Evolutionary conservation across 2,329 filamentous ascomycete species (phyloP).

Genomic region (Talaromyces amestolkiae): DNA sequence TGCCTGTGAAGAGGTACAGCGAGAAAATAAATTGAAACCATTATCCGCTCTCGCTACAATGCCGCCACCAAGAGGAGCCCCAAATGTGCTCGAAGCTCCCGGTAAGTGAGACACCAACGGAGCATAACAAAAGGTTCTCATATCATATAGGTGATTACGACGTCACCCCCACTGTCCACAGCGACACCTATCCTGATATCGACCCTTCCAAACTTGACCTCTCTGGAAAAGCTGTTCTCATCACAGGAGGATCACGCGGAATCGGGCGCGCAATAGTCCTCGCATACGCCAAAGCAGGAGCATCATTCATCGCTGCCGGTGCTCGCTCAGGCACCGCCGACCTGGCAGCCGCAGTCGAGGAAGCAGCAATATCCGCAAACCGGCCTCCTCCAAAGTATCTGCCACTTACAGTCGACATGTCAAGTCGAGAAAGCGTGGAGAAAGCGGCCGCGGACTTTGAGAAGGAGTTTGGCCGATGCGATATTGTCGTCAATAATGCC

Average conservation of each 20-base stretch:
- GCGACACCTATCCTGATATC: constrained; percentile 36
- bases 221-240: constrained; percentile 34
- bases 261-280: constrained; percentile 38
- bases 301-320: constrained; percentile 37
- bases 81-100: not conserved
- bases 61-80: constrained; percentile 1
- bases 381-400: constrained; percentile 32
- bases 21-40: not conserved
- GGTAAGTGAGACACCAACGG: not conserved
- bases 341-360: constrained; percentile 25
- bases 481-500: constrained; percentile 52
- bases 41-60: not conserved
- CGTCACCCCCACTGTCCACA: constrained; percentile 31
- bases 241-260: constrained; percentile 39
- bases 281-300: constrained; percentile 34
- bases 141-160: constrained; percentile 20
- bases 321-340: constrained; percentile 26
- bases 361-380: constrained; percentile 26
- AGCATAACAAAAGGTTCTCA: not conserved
- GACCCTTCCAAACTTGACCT: constrained; percentile 30
- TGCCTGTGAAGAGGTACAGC: not conserved
- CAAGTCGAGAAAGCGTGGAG: constrained; percentile 33
- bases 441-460: constrained; percentile 30
- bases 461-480: constrained; percentile 34
- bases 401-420: constrained; percentile 36